Evolutionary conservation across 2,329 filamentous ascomycete genomes (phyloP), one percentile per base, ranked within the genome.

Genomic region (Cytospora piceicola): DNA sequence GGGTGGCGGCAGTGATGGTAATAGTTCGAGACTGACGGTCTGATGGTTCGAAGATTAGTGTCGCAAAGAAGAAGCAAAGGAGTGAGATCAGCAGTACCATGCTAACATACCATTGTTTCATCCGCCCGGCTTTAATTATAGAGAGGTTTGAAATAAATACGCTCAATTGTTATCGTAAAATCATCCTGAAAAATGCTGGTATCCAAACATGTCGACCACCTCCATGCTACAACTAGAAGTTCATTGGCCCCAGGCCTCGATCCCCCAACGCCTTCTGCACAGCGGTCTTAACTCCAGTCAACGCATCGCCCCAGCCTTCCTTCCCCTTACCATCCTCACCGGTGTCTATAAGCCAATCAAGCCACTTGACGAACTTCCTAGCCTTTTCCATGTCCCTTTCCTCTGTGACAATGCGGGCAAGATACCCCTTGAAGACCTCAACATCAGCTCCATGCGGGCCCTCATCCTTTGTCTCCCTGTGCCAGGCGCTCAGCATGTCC

Each of bases 331-430:
- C 74, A 1, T 54, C 60, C 2, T 71, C 75, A 5, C 24, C 58
- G 34, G 84, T 83, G 8, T 88, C 80, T 24, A 88, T 69, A n/a
- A 66, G 46, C 72, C 85, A 81, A 52, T 80, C 80, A 58, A 90
- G 91, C 59, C 85, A 97, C 7, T 87, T 92, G 0, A 96, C 91
- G 0, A 94, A 91, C 14, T 95, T 95, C 76, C 96, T 93, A 72
- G 92, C 94, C 68, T 94, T 91, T 70, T 92, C 95, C 73, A 97
- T 82, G 74, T 97, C 89, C 65, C 84, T 82, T 76, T 98, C 95
- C 65, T 94, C 89, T 1, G 79, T 67, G 0, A 97, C 83, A 0
- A 98, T 92, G 30, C 84, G 84, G 6, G 75, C 80, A 34, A 98
- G 76, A 75, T 96, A 98, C 72, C 81, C 85, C 62, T 84, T 86